phyloP scores from a whole-genome alignment of 345 rosid genomes.

The Mangifera indica region DNA sequence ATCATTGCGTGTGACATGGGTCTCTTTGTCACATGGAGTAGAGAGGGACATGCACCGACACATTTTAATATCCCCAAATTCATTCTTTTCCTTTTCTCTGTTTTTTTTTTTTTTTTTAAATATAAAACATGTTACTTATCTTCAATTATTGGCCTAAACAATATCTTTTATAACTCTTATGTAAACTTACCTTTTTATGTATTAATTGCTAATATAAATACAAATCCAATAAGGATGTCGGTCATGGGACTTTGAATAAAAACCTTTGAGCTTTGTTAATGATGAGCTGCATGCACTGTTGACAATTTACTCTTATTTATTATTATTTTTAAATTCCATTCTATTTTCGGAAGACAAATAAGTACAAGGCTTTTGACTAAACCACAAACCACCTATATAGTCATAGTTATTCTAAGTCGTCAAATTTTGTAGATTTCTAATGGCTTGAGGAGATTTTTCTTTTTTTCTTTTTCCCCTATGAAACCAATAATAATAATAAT shows the following conservation, averaged over 20 bases:
- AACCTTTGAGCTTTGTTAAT: neutral
- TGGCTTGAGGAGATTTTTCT: neutral
- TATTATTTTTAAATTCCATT: neutral
- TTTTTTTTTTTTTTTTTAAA: neutral
- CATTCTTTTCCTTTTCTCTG: neutral
- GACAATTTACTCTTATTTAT: neutral
- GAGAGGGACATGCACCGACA: neutral
- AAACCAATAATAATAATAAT: too few relatives aligned
- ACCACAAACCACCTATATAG: neutral
- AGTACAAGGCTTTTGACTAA: neutral
- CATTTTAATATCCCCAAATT: neutral
- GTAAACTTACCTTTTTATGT: too few relatives aligned
- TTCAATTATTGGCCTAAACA: too few relatives aligned
- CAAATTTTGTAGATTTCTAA: neutral
- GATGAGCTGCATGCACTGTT: neutral
- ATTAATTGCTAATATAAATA: too few relatives aligned
- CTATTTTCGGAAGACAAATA: neutral
- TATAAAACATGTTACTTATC: too few relatives aligned
- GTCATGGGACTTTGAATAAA: neutral
- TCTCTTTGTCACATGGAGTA: constrained; percentile 15
- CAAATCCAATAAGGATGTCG: too few relatives aligned
- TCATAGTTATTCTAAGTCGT: neutral
- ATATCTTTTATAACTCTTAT: too few relatives aligned
- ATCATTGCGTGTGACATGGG: constrained; percentile 10
- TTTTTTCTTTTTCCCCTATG: too few relatives aligned